These are phyloP conservation scores for Stellera chamaejasme DNA, from an alignment of 345 rosid genomes.

Conservation along the genomic window DNA sequence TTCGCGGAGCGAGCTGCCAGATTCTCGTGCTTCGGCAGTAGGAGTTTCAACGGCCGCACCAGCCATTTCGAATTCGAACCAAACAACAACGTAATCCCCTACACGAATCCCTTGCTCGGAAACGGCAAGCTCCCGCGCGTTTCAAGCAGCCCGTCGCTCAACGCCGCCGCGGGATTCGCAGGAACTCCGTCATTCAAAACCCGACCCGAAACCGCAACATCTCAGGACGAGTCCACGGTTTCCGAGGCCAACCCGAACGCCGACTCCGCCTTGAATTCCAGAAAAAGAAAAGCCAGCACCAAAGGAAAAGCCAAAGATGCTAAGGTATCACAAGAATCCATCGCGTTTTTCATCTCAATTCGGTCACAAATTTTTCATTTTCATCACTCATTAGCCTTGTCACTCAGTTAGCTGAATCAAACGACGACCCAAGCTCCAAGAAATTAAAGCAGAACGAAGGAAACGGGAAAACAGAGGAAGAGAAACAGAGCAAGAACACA, in stretches of 20 bases:
- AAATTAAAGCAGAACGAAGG: slow-evolving; percentile 24
- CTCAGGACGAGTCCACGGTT: slow-evolving; percentile 45
- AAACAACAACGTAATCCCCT: not conserved
- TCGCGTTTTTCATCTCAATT: not conserved
- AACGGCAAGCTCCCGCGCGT: slow-evolving; percentile 48
- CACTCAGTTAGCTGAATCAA: slow-evolving; percentile 32
- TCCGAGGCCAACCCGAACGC: slow-evolving; percentile 32
- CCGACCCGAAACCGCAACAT: slow-evolving; percentile 34
- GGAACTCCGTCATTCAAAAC: slow-evolving; percentile 11
- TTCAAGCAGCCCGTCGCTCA: slow-evolving; percentile 52
- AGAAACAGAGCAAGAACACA: slow-evolving; percentile 15
- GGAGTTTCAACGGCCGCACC: slow-evolving; percentile 55
- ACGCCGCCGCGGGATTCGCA: slow-evolving; percentile 18
- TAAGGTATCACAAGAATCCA: slow-evolving; percentile 22
- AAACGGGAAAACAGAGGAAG: slow-evolving; percentile 18
- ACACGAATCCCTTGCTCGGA: slow-evolving; percentile 11
- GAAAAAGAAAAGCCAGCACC: slow-evolving; percentile 52
- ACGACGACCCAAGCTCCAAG: slow-evolving; percentile 28
- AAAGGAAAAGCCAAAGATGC: slow-evolving; percentile 38
- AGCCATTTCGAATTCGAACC: slow-evolving; percentile 23
- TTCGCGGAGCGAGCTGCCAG: slow-evolving; percentile 72
- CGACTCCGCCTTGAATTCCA: slow-evolving; percentile 24
- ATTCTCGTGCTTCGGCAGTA: slow-evolving; percentile 60
- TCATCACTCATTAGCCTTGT: not conserved
- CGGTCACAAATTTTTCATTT: not conserved